These are phyloP conservation scores for Sclerotinia glacialis DNA, from an alignment of 2,329 filamentous ascomycete species.

Conservation along the genomic window DNA sequence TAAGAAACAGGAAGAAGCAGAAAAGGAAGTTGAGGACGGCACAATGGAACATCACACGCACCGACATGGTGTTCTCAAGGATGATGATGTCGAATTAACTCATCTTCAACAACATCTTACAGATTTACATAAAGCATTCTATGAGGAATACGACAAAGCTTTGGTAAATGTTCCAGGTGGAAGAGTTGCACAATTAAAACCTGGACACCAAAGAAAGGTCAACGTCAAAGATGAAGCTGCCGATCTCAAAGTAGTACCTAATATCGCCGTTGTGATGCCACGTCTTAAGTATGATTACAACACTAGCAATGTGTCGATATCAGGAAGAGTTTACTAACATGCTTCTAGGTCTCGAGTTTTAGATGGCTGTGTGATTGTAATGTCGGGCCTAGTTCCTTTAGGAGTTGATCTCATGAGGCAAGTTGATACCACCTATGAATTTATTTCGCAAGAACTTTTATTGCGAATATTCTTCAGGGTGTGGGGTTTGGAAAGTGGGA, in stretches of 20 bases:
- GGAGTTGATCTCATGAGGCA: constrained; percentile 69
- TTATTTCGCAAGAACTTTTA: constrained; percentile 3
- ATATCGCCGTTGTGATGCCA: constrained; percentile 82
- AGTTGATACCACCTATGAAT: constrained; percentile 12
- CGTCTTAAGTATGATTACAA: constrained; percentile 60
- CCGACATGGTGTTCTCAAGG: constrained; percentile 75
- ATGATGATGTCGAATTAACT: constrained; percentile 81
- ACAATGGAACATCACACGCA: constrained; percentile 40
- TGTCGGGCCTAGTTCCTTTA: constrained; percentile 86
- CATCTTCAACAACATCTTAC: constrained; percentile 74
- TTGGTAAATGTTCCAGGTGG: constrained; percentile 43
- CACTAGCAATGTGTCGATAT: neutral
- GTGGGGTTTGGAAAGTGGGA: neutral
- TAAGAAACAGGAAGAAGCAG: constrained; percentile 50
- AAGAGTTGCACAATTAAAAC: constrained; percentile 42
- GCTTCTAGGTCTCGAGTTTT: constrained; percentile 57
- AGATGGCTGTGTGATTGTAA: constrained; percentile 71
- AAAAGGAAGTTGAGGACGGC: constrained; percentile 42
- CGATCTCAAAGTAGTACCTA: constrained; percentile 66
- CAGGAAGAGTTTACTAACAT: constrained; percentile 28
- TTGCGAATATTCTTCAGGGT: constrained; percentile 28
- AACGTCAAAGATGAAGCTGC: constrained; percentile 42
- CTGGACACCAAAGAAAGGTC: constrained; percentile 45
- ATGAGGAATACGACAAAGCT: constrained; percentile 70
- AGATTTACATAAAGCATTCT: constrained; percentile 75